These are phyloP conservation scores for Pythium diclinum DNA, from an alignment of 352 stramenopile genomes.

Conservation along the genomic window DNA sequence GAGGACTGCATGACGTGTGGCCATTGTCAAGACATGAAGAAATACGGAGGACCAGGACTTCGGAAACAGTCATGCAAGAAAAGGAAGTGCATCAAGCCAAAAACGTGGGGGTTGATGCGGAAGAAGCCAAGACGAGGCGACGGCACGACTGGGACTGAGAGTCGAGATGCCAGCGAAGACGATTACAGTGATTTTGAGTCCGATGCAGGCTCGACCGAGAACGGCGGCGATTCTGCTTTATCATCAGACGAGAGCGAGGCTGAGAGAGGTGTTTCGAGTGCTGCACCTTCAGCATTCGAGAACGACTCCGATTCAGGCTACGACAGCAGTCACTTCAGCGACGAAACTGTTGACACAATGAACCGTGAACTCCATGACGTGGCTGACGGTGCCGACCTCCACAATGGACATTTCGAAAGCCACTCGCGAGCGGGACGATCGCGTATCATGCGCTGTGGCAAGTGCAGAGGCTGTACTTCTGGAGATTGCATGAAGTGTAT, in stretches of 20 bases:
- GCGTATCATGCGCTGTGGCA: conserved; percentile 72
- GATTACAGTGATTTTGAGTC: conserved; percentile 19
- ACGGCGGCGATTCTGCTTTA: conserved; percentile 1
- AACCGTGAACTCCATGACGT: conserved; percentile 6
- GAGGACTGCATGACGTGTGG: conserved; percentile 86
- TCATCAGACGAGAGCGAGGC: conserved; percentile 20
- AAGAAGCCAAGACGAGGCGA: conserved; percentile 15
- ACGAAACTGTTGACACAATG: conserved; percentile 12
- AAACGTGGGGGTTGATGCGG: conserved; percentile 43
- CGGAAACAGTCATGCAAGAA: conserved; percentile 88
- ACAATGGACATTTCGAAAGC: conserved; percentile 39
- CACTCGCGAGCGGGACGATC: conserved; percentile 40
- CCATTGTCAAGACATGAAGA: conserved; percentile 89
- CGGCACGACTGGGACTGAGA: not conserved
- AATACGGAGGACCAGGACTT: conserved; percentile 81
- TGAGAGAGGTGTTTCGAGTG: not conserved
- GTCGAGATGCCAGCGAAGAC: conserved; percentile 4
- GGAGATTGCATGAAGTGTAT: conserved; percentile 75
- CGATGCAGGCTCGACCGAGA: conserved; percentile 13
- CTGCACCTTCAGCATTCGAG: not conserved
- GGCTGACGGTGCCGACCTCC: conserved; percentile 8
- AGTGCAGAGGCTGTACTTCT: conserved; percentile 65
- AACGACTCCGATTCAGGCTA: conserved; percentile 21
- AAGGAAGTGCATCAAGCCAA: conserved; percentile 77
- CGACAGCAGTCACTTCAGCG: conserved; percentile 21